Evolutionary conservation across 2,329 filamentous ascomycete genomes (phyloP).

Genomic region (Nemania serpens): DNA sequence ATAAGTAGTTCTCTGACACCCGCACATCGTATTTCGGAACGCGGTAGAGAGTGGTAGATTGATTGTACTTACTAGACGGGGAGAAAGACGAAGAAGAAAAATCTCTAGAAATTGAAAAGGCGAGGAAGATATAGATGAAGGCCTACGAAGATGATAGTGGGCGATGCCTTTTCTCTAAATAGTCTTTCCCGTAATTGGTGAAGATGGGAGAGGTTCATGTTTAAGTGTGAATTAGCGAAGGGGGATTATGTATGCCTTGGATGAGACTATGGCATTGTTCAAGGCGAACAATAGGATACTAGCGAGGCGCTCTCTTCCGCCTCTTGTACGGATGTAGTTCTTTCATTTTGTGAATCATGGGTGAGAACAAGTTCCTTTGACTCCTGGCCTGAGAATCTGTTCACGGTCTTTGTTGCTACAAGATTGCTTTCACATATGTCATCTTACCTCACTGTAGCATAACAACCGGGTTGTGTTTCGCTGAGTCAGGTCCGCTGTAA

Average conservation of each 20-base stretch:
- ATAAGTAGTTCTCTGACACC: constrained; percentile 28
- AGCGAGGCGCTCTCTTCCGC: background rate
- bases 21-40: constrained; percentile 30
- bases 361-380: background rate
- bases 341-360: too few species aligned
- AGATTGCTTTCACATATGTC: too few species aligned
- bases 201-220: background rate
- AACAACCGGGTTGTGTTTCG: too few species aligned
- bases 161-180: too few species aligned
- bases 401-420: too few species aligned
- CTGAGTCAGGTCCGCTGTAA: too few species aligned
- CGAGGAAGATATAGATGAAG: too few species aligned
- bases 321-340: too few species aligned
- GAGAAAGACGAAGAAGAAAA: background rate
- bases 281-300: background rate
- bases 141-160: too few species aligned
- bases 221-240: too few species aligned
- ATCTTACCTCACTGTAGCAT: too few species aligned
- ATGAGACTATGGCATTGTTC: constrained; percentile 14
- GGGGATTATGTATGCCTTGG: constrained; percentile 10
- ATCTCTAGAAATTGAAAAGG: too few species aligned
- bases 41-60: background rate
- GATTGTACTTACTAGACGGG: background rate
- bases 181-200: background rate
- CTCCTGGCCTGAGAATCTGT: background rate